Percentiles rank a stretch among this genome's conserved stretches.
Evolutionary conservation across 768 basidiomycete genomes (phyloP).

Genomic region (Inosperma sp.): DNA sequence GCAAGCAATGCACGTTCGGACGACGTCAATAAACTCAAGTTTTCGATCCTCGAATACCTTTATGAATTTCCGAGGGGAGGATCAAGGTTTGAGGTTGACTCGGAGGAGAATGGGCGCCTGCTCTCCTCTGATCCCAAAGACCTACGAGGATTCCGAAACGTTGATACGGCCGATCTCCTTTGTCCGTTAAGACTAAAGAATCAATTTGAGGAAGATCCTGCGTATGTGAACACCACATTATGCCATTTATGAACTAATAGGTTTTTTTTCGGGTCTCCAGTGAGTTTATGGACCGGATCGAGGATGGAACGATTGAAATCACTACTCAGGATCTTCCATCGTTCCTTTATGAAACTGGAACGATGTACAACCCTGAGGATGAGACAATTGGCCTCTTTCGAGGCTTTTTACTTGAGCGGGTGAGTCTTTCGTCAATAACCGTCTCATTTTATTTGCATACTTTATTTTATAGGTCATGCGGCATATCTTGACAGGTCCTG

Average conservation of each 20-base stretch:
- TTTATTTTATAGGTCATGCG: background rate
- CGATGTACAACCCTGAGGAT: conserved; percentile 3
- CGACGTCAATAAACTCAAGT: background rate
- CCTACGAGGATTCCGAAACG: background rate
- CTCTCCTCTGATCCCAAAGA: background rate
- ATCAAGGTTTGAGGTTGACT: background rate
- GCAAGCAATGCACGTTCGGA: background rate
- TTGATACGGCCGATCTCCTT: conserved; percentile 1
- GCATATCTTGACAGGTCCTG: background rate
- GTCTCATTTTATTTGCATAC: background rate
- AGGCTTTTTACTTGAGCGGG: conserved; percentile 9
- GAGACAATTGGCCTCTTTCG: conserved; percentile 2
- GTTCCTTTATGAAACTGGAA: conserved; percentile 8
- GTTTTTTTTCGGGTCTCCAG: background rate
- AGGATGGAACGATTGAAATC: background rate
- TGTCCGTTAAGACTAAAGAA: background rate
- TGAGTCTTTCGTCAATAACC: background rate
- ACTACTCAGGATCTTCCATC: conserved; percentile 1
- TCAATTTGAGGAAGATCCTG: background rate
- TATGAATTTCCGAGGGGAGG: background rate
- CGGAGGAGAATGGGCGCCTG: background rate
- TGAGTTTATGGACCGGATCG: background rate
- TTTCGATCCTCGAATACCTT: background rate
- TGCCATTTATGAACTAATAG: background rate
- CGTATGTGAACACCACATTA: background rate